Evolutionary conservation across 2,329 filamentous ascomycete genomes (phyloP).

Genomic region (Aspergillus caelatus): DNA sequence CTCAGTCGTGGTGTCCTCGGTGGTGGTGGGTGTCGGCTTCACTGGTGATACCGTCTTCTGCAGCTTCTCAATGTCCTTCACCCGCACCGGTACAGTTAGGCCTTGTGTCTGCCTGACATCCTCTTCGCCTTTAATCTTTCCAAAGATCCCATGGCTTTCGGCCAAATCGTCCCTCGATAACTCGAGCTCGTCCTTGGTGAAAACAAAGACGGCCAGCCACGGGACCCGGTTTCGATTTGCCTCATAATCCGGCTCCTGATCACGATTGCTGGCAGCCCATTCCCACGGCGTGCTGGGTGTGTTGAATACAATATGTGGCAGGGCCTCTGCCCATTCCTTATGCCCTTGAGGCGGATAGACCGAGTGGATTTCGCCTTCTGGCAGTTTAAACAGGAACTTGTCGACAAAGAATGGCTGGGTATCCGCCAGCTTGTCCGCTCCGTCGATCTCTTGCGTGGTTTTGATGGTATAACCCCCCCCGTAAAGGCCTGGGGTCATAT

Average conservation of each 20-base stretch:
- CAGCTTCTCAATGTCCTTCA: too few species aligned
- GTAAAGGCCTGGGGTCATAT: background rate
- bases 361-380: conserved; percentile 33
- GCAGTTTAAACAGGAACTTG: conserved; percentile 37
- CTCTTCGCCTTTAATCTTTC: too few species aligned
- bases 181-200: conserved; percentile 43
- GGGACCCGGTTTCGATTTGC: conserved; percentile 34
- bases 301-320: conserved; percentile 51
- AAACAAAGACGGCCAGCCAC: conserved; percentile 47
- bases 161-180: conserved; percentile 22
- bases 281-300: conserved; percentile 52
- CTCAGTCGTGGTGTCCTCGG: conserved; percentile 26
- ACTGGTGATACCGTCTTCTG: too few species aligned
- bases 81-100: too few species aligned
- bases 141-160: background rate
- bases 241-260: conserved; percentile 7
- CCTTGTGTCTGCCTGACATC: too few species aligned
- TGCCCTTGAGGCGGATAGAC: conserved; percentile 47
- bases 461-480: background rate
- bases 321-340: conserved; percentile 31
- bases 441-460: background rate
- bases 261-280: conserved; percentile 25
- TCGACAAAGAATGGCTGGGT: conserved; percentile 37
- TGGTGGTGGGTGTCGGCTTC: background rate
- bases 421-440: background rate